phyloP scores from a whole-genome alignment of 169 alveolate species.

The Plasmodium adleri region DNA sequence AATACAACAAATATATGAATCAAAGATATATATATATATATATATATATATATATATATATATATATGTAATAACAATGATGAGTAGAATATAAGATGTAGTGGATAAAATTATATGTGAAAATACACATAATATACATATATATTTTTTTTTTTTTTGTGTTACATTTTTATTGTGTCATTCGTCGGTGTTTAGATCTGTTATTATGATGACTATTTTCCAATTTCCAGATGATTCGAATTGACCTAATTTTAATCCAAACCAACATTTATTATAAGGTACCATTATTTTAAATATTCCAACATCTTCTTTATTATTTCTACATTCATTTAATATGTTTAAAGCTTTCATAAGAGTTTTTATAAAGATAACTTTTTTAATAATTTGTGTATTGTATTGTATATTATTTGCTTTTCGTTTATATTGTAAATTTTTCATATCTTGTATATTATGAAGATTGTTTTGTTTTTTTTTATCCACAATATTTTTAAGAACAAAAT shows the following conservation, averaged over 20 bases:
- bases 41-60: not conserved
- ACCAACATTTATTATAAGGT: slow-evolving; percentile 71
- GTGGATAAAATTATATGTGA: not conserved
- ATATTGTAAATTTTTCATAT: not conserved
- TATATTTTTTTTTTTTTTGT: not conserved
- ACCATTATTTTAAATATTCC: slow-evolving; percentile 70
- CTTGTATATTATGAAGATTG: not conserved
- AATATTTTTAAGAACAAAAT: slow-evolving; percentile 48
- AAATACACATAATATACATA: not conserved
- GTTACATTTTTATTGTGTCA: not conserved
- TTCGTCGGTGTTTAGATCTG: slow-evolving; percentile 26
- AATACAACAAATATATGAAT: not conserved
- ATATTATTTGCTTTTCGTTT: slow-evolving; percentile 1
- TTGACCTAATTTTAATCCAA: slow-evolving; percentile 71
- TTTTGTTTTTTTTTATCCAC: slow-evolving; percentile 35
- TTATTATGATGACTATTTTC: slow-evolving; percentile 58
- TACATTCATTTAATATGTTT: slow-evolving; percentile 66
- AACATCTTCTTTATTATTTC: slow-evolving; percentile 75
- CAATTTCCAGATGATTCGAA: slow-evolving; percentile 74
- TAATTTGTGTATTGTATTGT: not conserved
- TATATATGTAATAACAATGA: not conserved
- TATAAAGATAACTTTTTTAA: slow-evolving; percentile 51
- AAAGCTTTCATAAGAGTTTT: slow-evolving; percentile 72
- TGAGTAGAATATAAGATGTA: not conserved
- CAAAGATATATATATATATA: not conserved